Base-by-base conservation (phyloP, 805 yeast species). In the Candida stauntonica region DNA sequence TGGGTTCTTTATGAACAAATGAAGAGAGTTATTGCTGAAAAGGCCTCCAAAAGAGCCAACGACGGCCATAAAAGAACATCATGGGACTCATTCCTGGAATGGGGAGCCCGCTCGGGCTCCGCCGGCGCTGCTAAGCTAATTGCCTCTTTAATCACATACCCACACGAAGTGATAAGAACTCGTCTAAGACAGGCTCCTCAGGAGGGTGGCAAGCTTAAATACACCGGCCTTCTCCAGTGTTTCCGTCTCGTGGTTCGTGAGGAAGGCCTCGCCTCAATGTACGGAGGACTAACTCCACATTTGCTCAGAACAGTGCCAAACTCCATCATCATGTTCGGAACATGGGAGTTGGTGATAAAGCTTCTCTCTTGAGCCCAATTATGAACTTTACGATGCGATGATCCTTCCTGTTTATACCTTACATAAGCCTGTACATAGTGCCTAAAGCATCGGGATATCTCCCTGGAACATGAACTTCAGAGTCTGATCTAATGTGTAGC, bases 261-360 rank as follows among this genome's bases (percentile, higher is more conserved):
- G 56, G 99, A 93, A 64, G 99, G 99, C 1, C 62, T 91, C 36
- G 81, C 74, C 7, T 83, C 96, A 11, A 84, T 93, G 87, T 93
- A 93, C 59, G 96, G 99, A 39, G 99, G 99, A 1, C 70, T 93
- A 54, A 93, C 99, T 2, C 97, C 99, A 4, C 99, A 93, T 64
- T 67, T 93, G 54, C 74, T 93, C 67, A 77, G 99, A 63, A 93
- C 99, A 0, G 99, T 93, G 36, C 99, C 99, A 3, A 93, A 93
- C 63, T 85, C 95, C 55, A 88, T 93, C 58, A 91, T 93, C 51
- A 93, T 93, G 99, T 93, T 93, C 68, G 99, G 99, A 32, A 89
- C 98, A 3, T 93, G 98, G 98, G 99, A 93, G 58, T 60, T 93
- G 24, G 78, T 84, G 39, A 78, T 82, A 33, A 73, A 72, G 41